Evolutionary conservation across 106 monocot genomes (phyloP).

Genomic region (Triglochin maritima): DNA sequence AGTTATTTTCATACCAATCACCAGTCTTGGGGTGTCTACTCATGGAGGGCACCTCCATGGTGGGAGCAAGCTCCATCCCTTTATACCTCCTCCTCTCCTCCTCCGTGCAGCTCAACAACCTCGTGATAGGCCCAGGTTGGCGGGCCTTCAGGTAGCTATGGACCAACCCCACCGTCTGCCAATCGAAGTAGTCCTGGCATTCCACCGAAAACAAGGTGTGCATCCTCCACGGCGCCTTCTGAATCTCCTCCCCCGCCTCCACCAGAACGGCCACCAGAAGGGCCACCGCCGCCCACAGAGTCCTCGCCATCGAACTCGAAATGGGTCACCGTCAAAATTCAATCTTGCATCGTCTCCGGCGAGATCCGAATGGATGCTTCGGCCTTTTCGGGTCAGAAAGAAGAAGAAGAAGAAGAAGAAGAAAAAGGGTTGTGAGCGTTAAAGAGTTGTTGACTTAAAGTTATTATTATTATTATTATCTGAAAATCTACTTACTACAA

Average conservation of each 20-base stretch:
- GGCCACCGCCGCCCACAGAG: background rate
- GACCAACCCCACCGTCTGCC: constrained; percentile 92
- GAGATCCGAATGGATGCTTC: background rate
- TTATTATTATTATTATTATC: too few relatives aligned
- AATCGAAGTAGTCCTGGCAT: constrained; percentile 96
- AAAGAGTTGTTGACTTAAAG: too few relatives aligned
- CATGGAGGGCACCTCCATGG: constrained; percentile 90
- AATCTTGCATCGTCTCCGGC: constrained; percentile 1
- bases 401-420: background rate
- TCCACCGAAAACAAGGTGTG: constrained; percentile 97
- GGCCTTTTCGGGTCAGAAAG: too few relatives aligned
- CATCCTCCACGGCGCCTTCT: constrained; percentile 56
- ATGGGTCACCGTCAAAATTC: constrained; percentile 3
- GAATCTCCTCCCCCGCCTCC: constrained; percentile 15
- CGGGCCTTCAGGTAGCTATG: constrained; percentile 74
- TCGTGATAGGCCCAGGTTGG: constrained; percentile 89
- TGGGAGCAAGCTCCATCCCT: constrained; percentile 78
- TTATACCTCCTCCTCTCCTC: constrained; percentile 54
- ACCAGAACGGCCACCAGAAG: constrained; percentile 1
- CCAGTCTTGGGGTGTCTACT: constrained; percentile 80
- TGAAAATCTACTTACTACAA: too few relatives aligned
- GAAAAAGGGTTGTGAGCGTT: too few relatives aligned
- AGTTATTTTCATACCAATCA: constrained; percentile 45
- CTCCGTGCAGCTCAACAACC: constrained; percentile 83
- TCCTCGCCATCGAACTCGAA: background rate